Evolutionary conservation across 2,329 filamentous ascomycete genomes (phyloP), one percentile per base, ranked within the genome.

Genomic region (Clonostachys rosea): DNA sequence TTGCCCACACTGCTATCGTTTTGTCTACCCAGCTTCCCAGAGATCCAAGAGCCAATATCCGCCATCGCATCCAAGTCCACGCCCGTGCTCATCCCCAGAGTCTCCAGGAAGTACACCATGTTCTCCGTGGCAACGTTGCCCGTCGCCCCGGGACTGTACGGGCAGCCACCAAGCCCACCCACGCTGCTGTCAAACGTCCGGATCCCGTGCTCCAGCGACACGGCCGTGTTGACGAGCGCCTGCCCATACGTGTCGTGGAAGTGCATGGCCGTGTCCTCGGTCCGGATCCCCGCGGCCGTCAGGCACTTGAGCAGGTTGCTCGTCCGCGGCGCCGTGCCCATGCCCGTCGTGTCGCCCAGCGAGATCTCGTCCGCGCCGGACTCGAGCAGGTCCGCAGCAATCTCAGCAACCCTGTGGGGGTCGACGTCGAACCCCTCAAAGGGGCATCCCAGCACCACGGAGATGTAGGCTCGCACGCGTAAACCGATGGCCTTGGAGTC

Each of bases 301-400:
- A 90, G 69, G 47, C 83, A 83, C 52, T 76, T 75, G 49, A 91
- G 71, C 42, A 91, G 69, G 47, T 81, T 78, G 47, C 74, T 70
- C 3, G 86, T 89, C 47, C 81, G 73, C 16, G 83, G 84, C n/a
- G 83, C 84, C 0, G 89, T 95, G 34, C 91, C 91, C 79, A 95
- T 91, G 16, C 91, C 91, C 0, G 91, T 92, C 0, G 91, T 96
- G 60, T 96, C 91, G 7, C 90, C 91, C 1, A 96, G 79, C 2
- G 87, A 88, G 55, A 96, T 91, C 73, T 96, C 90, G 60, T 95
- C 89, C 17, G 89, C 91, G 16, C 91, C 91, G 74, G 92, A 88
- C 59, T 91, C 87, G 2, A 96, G 74, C 43, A 96, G 69, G 59
- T 74, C 83, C 50, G 73, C 78, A 1, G 87, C 85, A 41, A 87